These are phyloP conservation scores for Saccharomycopsis hybrid DNA, from an alignment of 1,139 yeast genomes.

Conservation along the genomic window DNA sequence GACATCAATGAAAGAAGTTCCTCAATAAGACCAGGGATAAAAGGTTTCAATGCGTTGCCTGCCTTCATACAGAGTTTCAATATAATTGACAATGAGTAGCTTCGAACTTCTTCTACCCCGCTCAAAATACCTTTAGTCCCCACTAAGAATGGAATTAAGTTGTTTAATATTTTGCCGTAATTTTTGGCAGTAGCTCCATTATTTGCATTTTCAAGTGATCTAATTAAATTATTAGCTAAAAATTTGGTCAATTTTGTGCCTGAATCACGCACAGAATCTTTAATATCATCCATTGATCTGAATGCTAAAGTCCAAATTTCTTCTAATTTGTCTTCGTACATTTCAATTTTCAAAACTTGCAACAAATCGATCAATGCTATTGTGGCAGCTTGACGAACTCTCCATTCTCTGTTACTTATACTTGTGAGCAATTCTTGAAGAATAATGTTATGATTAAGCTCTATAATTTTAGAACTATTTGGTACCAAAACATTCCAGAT, in stretches of 20 bases:
- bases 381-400: constrained; percentile 86
- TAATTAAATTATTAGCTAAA: constrained; percentile 57
- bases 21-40: constrained; percentile 61
- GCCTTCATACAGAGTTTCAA: constrained; percentile 61
- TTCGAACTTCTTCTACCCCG: constrained; percentile 79
- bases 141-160: constrained; percentile 70
- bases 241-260: constrained; percentile 65
- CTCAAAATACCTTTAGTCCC: constrained; percentile 76
- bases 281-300: constrained; percentile 87
- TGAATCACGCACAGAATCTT: constrained; percentile 84
- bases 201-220: constrained; percentile 39
- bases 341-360: constrained; percentile 49
- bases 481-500: constrained; percentile 76
- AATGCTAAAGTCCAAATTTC: constrained; percentile 85
- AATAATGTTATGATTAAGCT: constrained; percentile 50
- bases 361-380: constrained; percentile 67
- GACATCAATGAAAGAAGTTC: constrained; percentile 72
- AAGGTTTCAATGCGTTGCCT: constrained; percentile 56
- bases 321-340: constrained; percentile 49
- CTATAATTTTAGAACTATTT: constrained; percentile 53
- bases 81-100: constrained; percentile 69
- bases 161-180: constrained; percentile 32
- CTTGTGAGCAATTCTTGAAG: constrained; percentile 58
- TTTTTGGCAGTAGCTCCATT: constrained; percentile 22
- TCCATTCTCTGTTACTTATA: constrained; percentile 86